Evolutionary conservation across 2,329 filamentous ascomycete genomes (phyloP).

Genomic region (Orbilia ellipsospora): DNA sequence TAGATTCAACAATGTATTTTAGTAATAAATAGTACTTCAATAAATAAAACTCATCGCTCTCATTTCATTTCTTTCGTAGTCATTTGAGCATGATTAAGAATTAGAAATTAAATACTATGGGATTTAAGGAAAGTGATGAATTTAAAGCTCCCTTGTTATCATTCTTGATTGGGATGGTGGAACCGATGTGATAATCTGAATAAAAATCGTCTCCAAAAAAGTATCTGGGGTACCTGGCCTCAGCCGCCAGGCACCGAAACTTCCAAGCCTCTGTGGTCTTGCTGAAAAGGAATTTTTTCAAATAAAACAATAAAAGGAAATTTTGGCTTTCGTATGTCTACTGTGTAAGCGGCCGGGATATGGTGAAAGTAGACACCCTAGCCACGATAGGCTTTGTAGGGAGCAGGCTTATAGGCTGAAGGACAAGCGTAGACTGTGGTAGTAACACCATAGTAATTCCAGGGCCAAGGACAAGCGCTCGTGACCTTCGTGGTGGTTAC

Average conservation of each 20-base stretch:
- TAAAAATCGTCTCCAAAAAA: too few species aligned
- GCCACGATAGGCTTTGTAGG: slow-evolving; percentile 33
- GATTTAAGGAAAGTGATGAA: slow-evolving; percentile 40
- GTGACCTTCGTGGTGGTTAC: slow-evolving; percentile 20
- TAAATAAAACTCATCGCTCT: neutral
- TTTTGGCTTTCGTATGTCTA: too few species aligned
- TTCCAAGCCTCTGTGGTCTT: too few species aligned
- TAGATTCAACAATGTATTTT: neutral
- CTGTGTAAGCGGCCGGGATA: too few species aligned
- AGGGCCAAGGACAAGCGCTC: slow-evolving; percentile 33
- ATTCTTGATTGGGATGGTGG: too few species aligned
- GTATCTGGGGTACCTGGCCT: too few species aligned
- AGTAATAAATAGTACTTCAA: neutral
- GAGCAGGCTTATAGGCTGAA: slow-evolving; percentile 20
- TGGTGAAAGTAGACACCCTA: neutral
- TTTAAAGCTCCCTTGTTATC: neutral
- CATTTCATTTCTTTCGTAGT: neutral
- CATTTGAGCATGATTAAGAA: slow-evolving; percentile 20
- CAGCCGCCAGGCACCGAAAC: too few species aligned
- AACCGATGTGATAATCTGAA: too few species aligned
- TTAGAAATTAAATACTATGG: slow-evolving; percentile 37
- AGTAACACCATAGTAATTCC: slow-evolving; percentile 19
- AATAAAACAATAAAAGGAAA: neutral
- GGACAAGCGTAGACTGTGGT: slow-evolving; percentile 30
- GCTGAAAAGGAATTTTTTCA: neutral